phyloP scores from a whole-genome alignment of 306 rosid species.

The Pterocarpus macrocarpus region DNA sequence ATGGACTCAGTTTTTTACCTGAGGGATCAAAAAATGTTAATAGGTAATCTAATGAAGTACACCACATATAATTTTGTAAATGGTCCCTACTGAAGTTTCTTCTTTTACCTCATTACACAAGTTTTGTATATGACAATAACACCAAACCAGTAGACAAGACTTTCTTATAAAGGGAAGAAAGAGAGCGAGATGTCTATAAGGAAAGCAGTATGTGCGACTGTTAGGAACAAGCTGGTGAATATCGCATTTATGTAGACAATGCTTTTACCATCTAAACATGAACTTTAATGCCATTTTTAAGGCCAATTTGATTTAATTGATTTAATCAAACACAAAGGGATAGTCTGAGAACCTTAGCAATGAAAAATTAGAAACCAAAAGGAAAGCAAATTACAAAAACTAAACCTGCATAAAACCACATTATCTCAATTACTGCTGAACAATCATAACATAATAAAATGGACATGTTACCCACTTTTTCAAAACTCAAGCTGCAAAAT shows the following conservation, averaged over 20 bases:
- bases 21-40: not conserved
- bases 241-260: not conserved
- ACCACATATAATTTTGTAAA: conserved; percentile 1
- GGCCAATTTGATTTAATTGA: not conserved
- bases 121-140: conserved; percentile 8
- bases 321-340: not conserved
- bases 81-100: not conserved
- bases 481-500: not conserved
- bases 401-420: conserved; percentile 1
- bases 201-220: not conserved
- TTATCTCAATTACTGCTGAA: conserved; percentile 21
- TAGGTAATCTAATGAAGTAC: too few species aligned
- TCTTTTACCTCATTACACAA: not conserved
- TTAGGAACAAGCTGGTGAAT: conserved; percentile 9
- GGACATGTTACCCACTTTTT: not conserved
- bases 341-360: conserved; percentile 7
- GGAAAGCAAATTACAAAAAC: not conserved
- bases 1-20: not conserved
- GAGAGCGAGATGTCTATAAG: not conserved
- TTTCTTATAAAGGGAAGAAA: conserved; percentile 1
- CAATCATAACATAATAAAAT: conserved; percentile 4
- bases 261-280: not conserved
- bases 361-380: not conserved
- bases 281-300: not conserved
- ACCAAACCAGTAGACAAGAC: conserved; percentile 3